These are phyloP conservation scores for Phaeosphaeria sp. DNA, from an alignment of 2,329 filamentous ascomycete genomes.

Conservation along the genomic window DNA sequence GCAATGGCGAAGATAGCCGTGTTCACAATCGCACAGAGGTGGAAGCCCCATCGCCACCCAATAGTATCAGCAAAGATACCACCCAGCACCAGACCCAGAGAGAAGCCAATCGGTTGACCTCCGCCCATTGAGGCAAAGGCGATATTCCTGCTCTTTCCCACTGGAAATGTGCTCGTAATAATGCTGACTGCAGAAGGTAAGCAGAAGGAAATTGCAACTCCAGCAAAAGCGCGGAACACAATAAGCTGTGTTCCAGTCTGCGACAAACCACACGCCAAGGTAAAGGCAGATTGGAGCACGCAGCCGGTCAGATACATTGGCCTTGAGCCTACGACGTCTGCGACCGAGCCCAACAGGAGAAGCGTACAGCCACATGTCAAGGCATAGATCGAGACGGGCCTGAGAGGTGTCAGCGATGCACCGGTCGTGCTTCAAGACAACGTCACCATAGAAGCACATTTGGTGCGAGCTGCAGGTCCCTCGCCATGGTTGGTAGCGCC, in stretches of 20 bases:
- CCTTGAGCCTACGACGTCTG: constrained; percentile 58
- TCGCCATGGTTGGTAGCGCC: constrained; percentile 52
- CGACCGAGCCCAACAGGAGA: constrained; percentile 58
- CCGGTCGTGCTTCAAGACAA: background rate
- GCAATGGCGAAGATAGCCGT: constrained; percentile 48
- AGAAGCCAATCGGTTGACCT: constrained; percentile 60
- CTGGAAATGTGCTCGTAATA: constrained; percentile 55
- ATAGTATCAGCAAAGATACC: constrained; percentile 57
- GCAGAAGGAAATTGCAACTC: constrained; percentile 55
- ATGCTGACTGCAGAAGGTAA: constrained; percentile 59
- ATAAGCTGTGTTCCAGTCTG: constrained; percentile 52
- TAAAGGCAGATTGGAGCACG: constrained; percentile 53
- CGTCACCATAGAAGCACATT: constrained; percentile 38
- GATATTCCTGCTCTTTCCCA: constrained; percentile 58
- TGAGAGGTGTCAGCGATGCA: constrained; percentile 16
- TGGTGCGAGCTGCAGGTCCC: constrained; percentile 30
- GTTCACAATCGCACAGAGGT: constrained; percentile 55
- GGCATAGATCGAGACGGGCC: constrained; percentile 47
- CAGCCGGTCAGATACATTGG: constrained; percentile 56
- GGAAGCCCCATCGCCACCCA: constrained; percentile 61
- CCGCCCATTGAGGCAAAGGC: constrained; percentile 60
- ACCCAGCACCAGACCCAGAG: constrained; percentile 58
- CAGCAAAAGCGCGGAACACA: constrained; percentile 55
- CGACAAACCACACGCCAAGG: constrained; percentile 53
- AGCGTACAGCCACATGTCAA: constrained; percentile 58